Evolutionary conservation across 306 rosid genomes (phyloP).

Genomic region (Carpinus viminea): DNA sequence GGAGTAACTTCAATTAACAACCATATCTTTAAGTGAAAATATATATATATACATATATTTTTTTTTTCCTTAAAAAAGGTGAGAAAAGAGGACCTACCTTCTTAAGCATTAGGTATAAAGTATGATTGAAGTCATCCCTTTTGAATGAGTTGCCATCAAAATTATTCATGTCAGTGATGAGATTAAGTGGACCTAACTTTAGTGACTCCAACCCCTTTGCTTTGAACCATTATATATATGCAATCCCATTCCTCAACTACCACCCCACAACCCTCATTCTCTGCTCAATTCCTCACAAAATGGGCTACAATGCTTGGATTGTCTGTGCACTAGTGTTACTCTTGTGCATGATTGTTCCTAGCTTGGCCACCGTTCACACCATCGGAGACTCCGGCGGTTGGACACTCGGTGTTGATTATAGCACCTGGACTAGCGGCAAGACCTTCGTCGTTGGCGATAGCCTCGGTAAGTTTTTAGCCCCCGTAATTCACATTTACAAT

Average conservation of each 20-base stretch:
- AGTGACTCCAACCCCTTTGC: slow-evolving; percentile 47
- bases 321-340: slow-evolving; percentile 33
- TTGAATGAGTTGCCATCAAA: slow-evolving; percentile 31
- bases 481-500: too few relatives aligned
- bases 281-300: slow-evolving; percentile 21
- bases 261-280: slow-evolving; percentile 22
- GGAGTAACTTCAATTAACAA: slow-evolving; percentile 39
- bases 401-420: slow-evolving; percentile 60
- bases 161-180: slow-evolving; percentile 5
- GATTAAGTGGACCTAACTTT: slow-evolving; percentile 51
- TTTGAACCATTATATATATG: slow-evolving; percentile 47
- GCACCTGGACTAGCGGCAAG: slow-evolving; percentile 70
- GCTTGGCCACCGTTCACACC: slow-evolving; percentile 59
- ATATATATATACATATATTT: too few relatives aligned
- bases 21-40: slow-evolving; percentile 5
- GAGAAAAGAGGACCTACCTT: slow-evolving; percentile 17
- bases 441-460: slow-evolving; percentile 70
- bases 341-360: slow-evolving; percentile 45
- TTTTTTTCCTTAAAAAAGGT: neutral
- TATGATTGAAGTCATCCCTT: slow-evolving; percentile 54
- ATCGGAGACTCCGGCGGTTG: slow-evolving; percentile 86
- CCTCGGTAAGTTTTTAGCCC: slow-evolving; percentile 46
- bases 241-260: slow-evolving; percentile 28
- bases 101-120: slow-evolving; percentile 57
- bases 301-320: slow-evolving; percentile 46